phyloP scores from a whole-genome alignment of 2,329 filamentous ascomycete species.

The Venturia aucupariae region DNA sequence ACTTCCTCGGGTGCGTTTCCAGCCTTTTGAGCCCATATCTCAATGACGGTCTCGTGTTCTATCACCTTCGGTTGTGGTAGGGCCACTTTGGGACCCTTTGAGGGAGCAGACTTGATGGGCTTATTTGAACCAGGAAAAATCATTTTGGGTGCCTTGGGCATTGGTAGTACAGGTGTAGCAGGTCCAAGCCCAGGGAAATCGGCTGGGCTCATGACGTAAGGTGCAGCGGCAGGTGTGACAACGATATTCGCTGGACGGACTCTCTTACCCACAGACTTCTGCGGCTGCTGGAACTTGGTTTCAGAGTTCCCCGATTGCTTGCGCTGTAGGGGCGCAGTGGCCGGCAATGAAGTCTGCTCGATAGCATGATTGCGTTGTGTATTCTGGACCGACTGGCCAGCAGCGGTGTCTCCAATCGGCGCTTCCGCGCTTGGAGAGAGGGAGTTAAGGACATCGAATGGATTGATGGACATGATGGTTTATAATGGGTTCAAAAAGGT shows the following conservation, averaged over 20 bases:
- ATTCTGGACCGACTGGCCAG: not conserved
- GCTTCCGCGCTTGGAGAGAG: not conserved
- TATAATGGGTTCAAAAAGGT: not conserved
- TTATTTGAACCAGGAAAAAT: not conserved
- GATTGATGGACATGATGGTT: not conserved
- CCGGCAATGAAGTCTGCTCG: no score
- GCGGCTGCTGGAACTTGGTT: not conserved
- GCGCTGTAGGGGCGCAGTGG: not conserved
- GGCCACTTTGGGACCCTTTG: not conserved
- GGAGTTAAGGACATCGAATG: not conserved
- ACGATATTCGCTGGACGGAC: not conserved
- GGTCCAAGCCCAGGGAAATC: not conserved
- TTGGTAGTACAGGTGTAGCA: not conserved
- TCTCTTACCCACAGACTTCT: not conserved
- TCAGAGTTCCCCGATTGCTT: not conserved
- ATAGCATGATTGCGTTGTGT: not conserved
- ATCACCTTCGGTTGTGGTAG: not conserved
- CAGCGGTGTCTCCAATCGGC: no score
- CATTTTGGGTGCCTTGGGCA: not conserved
- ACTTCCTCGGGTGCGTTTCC: not conserved
- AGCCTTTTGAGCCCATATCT: not conserved
- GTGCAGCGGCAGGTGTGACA: not conserved
- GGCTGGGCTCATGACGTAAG: not conserved
- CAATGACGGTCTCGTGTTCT: not conserved
- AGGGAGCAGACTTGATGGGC: not conserved